Conservation (phyloP, 1,139 yeast genomes). For the Kodamaea arcana region DNA sequence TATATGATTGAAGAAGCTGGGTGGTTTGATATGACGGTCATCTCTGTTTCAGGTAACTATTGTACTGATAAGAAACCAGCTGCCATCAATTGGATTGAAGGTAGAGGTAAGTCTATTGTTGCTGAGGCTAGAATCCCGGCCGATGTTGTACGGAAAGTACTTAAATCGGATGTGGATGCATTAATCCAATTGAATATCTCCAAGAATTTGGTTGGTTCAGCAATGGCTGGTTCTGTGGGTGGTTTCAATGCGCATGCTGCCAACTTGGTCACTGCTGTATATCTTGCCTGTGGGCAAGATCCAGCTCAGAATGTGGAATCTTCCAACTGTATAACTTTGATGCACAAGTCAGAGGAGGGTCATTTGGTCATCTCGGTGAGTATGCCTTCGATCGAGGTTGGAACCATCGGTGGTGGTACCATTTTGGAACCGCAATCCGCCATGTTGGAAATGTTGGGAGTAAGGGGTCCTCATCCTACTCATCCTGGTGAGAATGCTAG, state of each 20-base stretch:
- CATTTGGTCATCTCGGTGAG: constrained; percentile 88
- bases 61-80: constrained; percentile 98
- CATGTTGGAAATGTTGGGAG: constrained; percentile 91
- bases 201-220: constrained; percentile 92
- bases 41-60: constrained; percentile 94
- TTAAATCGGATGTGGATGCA: constrained; percentile 90
- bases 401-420: constrained; percentile 99
- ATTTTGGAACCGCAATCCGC: constrained; percentile 96
- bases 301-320: constrained; percentile 98
- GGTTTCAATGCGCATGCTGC: constrained; percentile 99
- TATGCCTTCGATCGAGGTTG: constrained; percentile 98
- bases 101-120: constrained; percentile 96
- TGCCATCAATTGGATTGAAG: constrained; percentile 98
- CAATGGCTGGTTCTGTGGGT: constrained; percentile 98
- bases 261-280: constrained; percentile 89
- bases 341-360: constrained; percentile 74
- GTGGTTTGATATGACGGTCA: constrained; percentile 87
- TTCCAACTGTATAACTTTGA: constrained; percentile 92
- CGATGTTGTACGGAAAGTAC: constrained; percentile 70
- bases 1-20: constrained; percentile 87
- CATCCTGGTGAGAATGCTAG: constrained; percentile 94
- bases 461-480: constrained; percentile 92
- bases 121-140: constrained; percentile 95
- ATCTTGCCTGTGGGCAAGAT: constrained; percentile 94
- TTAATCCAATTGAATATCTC: constrained; percentile 83